Percentiles rank a stretch among this genome's conserved stretches.
These are phyloP conservation scores for Theobroma grandiflorum DNA, from an alignment of 441 rosid species.

Conservation along the genomic window DNA sequence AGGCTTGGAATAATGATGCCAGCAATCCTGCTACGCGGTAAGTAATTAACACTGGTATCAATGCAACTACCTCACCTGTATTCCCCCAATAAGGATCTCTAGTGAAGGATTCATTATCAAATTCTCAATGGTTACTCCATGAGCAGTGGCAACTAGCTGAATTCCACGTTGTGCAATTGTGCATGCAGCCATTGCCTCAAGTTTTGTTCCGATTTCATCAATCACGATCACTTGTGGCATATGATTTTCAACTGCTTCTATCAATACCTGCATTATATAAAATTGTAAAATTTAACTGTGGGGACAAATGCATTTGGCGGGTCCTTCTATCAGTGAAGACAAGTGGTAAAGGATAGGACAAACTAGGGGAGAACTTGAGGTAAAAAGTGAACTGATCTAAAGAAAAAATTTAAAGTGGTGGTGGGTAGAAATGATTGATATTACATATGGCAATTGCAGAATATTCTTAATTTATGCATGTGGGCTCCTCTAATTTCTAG, in stretches of 20 bases:
- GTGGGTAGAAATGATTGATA: not conserved
- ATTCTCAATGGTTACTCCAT: constrained; percentile 87
- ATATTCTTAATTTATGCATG: not conserved
- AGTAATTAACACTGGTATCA: not conserved
- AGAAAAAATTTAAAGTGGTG: not conserved
- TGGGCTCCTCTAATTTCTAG: not conserved
- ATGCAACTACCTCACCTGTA: constrained; percentile 60
- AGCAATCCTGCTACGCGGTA: not conserved
- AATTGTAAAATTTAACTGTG: constrained; percentile 15
- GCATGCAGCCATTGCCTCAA: constrained; percentile 94
- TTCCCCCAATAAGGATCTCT: constrained; percentile 92
- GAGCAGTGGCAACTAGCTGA: constrained; percentile 95
- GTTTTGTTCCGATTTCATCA: constrained; percentile 97
- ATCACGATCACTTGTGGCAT: constrained; percentile 97
- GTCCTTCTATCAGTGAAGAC: not conserved
- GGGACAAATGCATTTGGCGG: not conserved
- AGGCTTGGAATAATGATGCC: not conserved
- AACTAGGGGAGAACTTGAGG: not conserved
- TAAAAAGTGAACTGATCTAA: not conserved
- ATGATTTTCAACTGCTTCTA: constrained; percentile 96
- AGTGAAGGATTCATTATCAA: constrained; percentile 90
- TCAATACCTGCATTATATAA: constrained; percentile 61
- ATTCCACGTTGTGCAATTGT: constrained; percentile 97
- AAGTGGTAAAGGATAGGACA: not conserved
- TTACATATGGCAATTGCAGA: not conserved